Evolutionary conservation across 2,329 filamentous ascomycete species (phyloP).

Genomic region (Penicillium sp.): DNA sequence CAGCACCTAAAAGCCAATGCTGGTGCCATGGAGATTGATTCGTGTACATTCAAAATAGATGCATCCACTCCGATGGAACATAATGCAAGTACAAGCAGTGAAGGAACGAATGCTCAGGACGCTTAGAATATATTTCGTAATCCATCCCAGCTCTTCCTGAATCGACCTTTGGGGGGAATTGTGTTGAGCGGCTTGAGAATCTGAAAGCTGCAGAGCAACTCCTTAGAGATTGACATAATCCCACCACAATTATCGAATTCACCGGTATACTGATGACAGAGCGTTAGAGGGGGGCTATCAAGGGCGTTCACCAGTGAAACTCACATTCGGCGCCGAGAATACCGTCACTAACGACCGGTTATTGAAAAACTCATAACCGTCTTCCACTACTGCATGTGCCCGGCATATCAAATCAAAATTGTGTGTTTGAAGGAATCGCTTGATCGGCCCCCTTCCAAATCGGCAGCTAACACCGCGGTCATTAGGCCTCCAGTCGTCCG

Average conservation of each 20-base stretch:
- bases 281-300: conserved; percentile 24
- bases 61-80: too few species aligned
- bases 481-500: conserved; percentile 97
- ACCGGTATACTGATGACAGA: conserved; percentile 78
- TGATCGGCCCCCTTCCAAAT: conserved; percentile 97
- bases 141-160: conserved; percentile 98
- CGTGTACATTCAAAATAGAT: too few species aligned
- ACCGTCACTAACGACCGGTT: conserved; percentile 93
- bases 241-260: conserved; percentile 99
- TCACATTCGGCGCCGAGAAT: conserved; percentile 94
- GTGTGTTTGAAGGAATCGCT: conserved; percentile 88
- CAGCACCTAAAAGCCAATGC: too few species aligned
- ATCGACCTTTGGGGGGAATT: conserved; percentile 93
- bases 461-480: conserved; percentile 97
- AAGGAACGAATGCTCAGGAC: too few species aligned
- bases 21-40: too few species aligned
- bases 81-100: too few species aligned
- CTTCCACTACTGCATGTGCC: conserved; percentile 98
- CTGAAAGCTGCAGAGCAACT: conserved; percentile 95
- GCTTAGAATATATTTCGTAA: too few species aligned
- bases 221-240: conserved; percentile 94
- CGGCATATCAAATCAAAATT: conserved; percentile 97
- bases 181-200: conserved; percentile 94
- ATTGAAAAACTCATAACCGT: conserved; percentile 98
- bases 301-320: conserved; percentile 38